These are phyloP conservation scores for Phialophora tarda DNA, from an alignment of 2,329 filamentous ascomycete species.

Conservation along the genomic window DNA sequence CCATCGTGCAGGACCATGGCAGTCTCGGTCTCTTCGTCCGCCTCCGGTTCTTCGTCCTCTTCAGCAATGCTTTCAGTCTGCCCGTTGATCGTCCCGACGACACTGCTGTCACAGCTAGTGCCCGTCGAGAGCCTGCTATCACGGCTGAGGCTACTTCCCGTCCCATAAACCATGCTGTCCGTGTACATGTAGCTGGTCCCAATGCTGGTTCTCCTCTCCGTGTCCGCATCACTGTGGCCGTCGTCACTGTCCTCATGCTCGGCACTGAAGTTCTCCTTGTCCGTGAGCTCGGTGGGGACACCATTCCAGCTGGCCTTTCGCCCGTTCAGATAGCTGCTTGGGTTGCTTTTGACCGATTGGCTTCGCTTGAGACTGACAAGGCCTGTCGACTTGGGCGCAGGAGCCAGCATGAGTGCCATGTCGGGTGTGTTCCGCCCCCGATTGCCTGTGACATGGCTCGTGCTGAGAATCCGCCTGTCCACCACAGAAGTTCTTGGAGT, in stretches of 20 bases:
- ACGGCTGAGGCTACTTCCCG: conserved; percentile 49
- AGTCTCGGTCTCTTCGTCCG: conserved; percentile 30
- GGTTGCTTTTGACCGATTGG: conserved; percentile 74
- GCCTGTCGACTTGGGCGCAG: conserved; percentile 43
- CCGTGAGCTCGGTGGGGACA: conserved; percentile 44
- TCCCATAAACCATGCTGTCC: conserved; percentile 50
- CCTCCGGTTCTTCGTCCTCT: conserved; percentile 42
- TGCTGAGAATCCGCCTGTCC: conserved; percentile 81
- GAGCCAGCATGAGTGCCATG: conserved; percentile 43
- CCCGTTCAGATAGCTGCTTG: conserved; percentile 52
- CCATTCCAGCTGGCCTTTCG: conserved; percentile 75
- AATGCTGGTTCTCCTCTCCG: conserved; percentile 53
- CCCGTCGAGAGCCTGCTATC: conserved; percentile 39
- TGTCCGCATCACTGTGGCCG: conserved; percentile 58
- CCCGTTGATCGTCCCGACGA: conserved; percentile 44
- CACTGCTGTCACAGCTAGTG: conserved; percentile 49
- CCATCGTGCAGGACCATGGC: conserved; percentile 30
- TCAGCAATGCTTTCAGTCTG: conserved; percentile 41
- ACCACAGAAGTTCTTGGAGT: conserved; percentile 52
- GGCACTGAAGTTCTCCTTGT: conserved; percentile 71
- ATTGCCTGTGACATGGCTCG: conserved; percentile 87
- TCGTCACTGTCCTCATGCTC: conserved; percentile 51
- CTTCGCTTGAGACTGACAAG: conserved; percentile 72
- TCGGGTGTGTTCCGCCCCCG: conserved; percentile 53
- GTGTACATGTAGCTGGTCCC: conserved; percentile 44